Evolutionary conservation across 805 yeast genomes (phyloP), one percentile per base, ranked within the genome.

Genomic region (Schwanniomyces occidentalis): DNA sequence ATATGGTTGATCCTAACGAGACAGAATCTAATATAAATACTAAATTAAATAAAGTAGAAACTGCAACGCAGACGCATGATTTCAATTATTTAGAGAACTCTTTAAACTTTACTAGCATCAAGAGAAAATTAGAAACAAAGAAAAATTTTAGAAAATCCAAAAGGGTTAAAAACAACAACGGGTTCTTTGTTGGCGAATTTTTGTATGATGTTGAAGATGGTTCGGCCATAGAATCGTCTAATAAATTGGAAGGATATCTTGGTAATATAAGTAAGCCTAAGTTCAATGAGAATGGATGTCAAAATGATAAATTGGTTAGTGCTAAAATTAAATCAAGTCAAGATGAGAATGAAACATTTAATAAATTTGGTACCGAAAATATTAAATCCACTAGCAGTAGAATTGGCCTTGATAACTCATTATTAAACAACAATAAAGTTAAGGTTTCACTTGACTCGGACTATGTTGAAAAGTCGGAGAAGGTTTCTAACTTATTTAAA

Each of bases 31-130:
- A 32, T 16, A 12, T 32, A 10, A 15, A 34, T 9, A 16, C 32
- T 9, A 38, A 32, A 13, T 27, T 45, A 7, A 61, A 59, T 32
- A 54, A 53, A 37, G 71, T 67, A 4, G 73, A 69, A 37, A 58
- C 68, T 2, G 37, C 68, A 6, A 69, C 74, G 5, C 74, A 69
- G 42, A 69, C 74, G 2, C 65, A 57, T 31, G 59, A 61, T 37
- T 22, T 42, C 20, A 49, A 53, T 27, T 63, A 49, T 21, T 49
- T 68, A 26, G 48, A 55, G 15, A 51, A 47, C 17, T 39, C 51
- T 9, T 52, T 67, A 37, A 49, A 54, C 21, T 64, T 61, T 32
- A 51, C 44, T 16, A 45, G 40, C 6, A 37, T 48, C 10, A 43
- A 48, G 15, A 43, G 38, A 27, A 48, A 32, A 49, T 30, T 34